These are phyloP conservation scores for Coix lacrymajobi DNA, from an alignment of 176 grass and related monocot genomes.

Conservation along the genomic window DNA sequence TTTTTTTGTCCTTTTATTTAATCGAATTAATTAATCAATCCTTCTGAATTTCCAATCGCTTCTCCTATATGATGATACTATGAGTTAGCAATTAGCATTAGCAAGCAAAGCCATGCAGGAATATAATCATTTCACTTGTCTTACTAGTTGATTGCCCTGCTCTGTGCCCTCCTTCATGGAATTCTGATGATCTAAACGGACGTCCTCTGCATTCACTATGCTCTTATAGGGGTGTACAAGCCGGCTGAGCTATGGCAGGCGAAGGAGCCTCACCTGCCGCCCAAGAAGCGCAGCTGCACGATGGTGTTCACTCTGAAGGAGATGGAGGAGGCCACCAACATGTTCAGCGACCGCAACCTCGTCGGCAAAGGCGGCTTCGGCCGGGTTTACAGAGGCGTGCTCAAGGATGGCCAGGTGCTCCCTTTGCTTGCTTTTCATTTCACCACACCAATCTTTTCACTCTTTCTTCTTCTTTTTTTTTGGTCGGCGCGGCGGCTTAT, in stretches of 20 bases:
- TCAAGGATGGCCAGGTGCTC: constrained; percentile 80
- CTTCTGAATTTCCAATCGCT: background rate
- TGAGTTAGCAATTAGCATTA: background rate
- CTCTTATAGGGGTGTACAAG: constrained; percentile 99
- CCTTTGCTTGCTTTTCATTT: background rate
- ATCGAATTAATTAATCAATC: background rate
- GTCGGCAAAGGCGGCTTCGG: constrained; percentile 96
- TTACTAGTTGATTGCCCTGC: background rate
- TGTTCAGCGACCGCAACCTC: constrained; percentile 76
- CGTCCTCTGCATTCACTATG: background rate
- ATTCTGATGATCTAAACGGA: background rate
- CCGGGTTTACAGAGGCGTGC: constrained; percentile 81
- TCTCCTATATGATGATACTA: background rate
- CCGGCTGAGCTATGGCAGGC: constrained; percentile 75
- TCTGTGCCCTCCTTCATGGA: background rate
- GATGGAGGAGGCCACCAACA: constrained; percentile 86
- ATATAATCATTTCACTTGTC: constrained; percentile 4
- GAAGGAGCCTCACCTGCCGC: constrained; percentile 46
- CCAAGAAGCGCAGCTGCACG: constrained; percentile 61
- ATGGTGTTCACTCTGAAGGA: constrained; percentile 96
- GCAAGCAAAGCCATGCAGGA: background rate
- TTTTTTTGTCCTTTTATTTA: background rate
- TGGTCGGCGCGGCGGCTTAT: background rate
- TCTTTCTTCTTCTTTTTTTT: background rate
- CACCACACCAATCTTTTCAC: background rate